Conservation (phyloP, 1,284 basidiomycete species). For the Agroathelia rolfsii region DNA sequence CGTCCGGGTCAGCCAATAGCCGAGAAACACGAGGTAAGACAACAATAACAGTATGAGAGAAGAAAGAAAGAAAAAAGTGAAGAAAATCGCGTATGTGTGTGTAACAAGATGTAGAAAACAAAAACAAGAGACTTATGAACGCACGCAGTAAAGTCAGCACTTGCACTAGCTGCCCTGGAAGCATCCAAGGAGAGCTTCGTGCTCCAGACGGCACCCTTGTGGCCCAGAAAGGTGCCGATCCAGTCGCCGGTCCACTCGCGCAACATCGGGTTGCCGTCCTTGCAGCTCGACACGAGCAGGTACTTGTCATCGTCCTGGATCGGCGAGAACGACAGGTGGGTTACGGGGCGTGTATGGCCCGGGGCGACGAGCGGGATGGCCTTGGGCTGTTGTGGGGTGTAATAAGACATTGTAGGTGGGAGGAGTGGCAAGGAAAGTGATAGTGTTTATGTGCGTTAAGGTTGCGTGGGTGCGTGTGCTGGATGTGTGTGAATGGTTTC, state of each 20-base stretch:
- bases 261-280: conserved; percentile 95
- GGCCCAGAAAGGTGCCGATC: conserved; percentile 96
- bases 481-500: no score
- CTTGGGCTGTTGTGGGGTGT: no score
- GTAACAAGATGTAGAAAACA: conserved; percentile 1
- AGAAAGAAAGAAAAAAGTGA: background rate
- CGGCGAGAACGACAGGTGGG: conserved; percentile 87
- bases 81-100: no score
- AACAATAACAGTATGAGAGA: background rate
- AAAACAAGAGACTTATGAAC: conserved; percentile 23
- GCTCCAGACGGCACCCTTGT: conserved; percentile 98
- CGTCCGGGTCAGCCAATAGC: no score
- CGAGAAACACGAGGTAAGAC: no score
- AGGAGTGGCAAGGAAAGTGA: no score
- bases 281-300: conserved; percentile 88
- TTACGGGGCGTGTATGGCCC: conserved; percentile 81
- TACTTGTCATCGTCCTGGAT: conserved; percentile 77
- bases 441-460: no score
- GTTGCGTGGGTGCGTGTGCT: no score
- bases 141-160: conserved; percentile 96
- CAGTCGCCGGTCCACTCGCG: conserved; percentile 97
- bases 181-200: conserved; percentile 87
- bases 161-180: conserved; percentile 83
- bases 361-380: conserved; percentile 70
- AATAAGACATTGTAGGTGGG: no score